Base-by-base conservation (phyloP, 2,329 filamentous ascomycete species). In the Rhinocladiella mackenziei region DNA sequence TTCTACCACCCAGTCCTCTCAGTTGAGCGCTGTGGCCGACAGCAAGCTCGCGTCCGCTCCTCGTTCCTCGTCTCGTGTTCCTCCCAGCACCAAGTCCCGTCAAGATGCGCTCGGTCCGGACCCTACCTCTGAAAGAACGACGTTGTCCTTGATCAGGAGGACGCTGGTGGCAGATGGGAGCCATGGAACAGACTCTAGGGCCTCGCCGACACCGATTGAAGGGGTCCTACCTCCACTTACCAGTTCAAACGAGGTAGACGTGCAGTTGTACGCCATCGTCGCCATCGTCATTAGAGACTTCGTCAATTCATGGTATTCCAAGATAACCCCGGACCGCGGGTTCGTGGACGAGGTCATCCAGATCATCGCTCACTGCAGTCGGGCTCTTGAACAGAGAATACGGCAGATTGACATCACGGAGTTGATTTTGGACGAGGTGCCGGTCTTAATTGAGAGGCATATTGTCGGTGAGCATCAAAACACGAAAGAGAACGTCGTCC, bases 251-350 rank as follows among this genome's bases (percentile, higher is more conserved):
- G 88, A 94, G 57, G 80, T 97, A 48, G 92, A 98, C 65, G 71
- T 94, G 44, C 86, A 98, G 67, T 76, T 98, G 3, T 98, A 97
- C 63, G 91, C 87, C 19, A 78, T 97, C 48, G 81, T 98, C 49
- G 86, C 92, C 39, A 84, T 97, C 47, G 81, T 97, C 50, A 74
- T 96, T 58, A 82, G 86, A 59, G 89, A 96, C 54, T 95, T 89
- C 63, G 85, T 98, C 26, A 83, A 92, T 64, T 81, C 80, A 22
- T 98, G 92, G 92, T 98, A 98, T 70, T 76, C 74, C 54, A 91
- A 84, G 64, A 92, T 98, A 64, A 96, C 91, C 1, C 80, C 88
- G 3, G 91, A 98, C 66, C 85, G 89, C 62, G 76, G 80, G 9
- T 94, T 98, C 61, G 82, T 92, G 48, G 83, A 84, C 56, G 89